phyloP scores from a whole-genome alignment of 1,284 basidiomycete species.

The Ustilago sp. region DNA sequence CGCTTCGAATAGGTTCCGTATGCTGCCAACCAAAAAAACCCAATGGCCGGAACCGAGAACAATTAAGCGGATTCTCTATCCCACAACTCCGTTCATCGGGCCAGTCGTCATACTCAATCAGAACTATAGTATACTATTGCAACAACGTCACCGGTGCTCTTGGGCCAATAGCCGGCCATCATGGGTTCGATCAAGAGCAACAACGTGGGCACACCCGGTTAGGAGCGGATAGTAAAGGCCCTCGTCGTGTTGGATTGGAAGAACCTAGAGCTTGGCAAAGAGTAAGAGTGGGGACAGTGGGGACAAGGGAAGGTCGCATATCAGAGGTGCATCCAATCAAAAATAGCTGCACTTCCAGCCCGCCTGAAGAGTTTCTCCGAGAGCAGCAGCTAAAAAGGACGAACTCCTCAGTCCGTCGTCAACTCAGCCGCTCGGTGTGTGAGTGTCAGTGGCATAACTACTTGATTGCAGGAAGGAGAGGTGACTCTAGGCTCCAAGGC shows the following conservation, averaged over 20 bases:
- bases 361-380: slow-evolving; percentile 11
- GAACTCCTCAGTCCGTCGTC: slow-evolving; percentile 9
- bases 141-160: background rate
- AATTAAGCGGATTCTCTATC: background rate
- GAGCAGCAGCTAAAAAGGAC: background rate
- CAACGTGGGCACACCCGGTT: background rate
- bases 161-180: background rate
- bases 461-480: too few species aligned
- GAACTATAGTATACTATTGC: background rate
- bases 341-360: background rate
- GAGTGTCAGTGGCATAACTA: too few species aligned
- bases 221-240: background rate
- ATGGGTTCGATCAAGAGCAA: background rate
- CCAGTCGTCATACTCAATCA: background rate
- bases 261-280: background rate
- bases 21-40: slow-evolving; percentile 1
- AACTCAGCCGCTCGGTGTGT: too few species aligned
- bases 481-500: too few species aligned
- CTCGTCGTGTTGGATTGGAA: background rate
- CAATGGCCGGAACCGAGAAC: background rate
- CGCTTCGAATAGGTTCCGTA: background rate
- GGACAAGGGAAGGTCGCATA: background rate
- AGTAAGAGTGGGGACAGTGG: background rate
- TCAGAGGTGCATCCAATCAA: slow-evolving; percentile 13
- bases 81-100: background rate